These are phyloP conservation scores for Arabis hirsuta DNA, from an alignment of 345 rosid species.

Conservation along the genomic window DNA sequence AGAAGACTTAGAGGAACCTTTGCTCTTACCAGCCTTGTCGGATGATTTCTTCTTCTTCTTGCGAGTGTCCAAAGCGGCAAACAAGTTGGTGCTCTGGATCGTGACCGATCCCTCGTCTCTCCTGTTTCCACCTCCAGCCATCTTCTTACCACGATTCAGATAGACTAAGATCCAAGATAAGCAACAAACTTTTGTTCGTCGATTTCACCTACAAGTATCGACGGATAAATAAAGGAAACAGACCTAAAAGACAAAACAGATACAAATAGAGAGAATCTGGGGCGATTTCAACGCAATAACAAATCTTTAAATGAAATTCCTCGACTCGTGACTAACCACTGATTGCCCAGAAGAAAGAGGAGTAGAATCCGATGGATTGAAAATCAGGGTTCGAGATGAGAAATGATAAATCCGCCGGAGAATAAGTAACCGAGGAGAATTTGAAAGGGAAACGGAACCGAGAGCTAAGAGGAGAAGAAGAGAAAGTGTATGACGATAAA, in stretches of 20 bases:
- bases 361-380: constrained; percentile 7
- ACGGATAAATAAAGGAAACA: constrained; percentile 29
- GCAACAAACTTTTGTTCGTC: constrained; percentile 13
- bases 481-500: background rate
- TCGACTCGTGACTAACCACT: constrained; percentile 21
- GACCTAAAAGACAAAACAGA: background rate
- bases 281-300: constrained; percentile 5
- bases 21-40: constrained; percentile 48
- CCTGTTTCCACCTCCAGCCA: constrained; percentile 57
- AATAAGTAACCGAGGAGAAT: background rate
- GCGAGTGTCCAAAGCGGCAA: constrained; percentile 61
- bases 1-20: constrained; percentile 47
- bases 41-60: constrained; percentile 66
- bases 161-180: background rate
- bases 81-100: constrained; percentile 61
- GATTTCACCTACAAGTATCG: constrained; percentile 17
- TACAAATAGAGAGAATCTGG: constrained; percentile 7
- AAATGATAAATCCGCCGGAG: constrained; percentile 22
- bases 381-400: constrained; percentile 24
- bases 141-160: constrained; percentile 42
- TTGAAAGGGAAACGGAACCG: background rate
- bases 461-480: background rate
- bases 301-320: constrained; percentile 6
- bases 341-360: constrained; percentile 6
- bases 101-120: constrained; percentile 58